phyloP scores from a whole-genome alignment of 1,284 basidiomycete species.

The Rhodotorula sp. region DNA sequence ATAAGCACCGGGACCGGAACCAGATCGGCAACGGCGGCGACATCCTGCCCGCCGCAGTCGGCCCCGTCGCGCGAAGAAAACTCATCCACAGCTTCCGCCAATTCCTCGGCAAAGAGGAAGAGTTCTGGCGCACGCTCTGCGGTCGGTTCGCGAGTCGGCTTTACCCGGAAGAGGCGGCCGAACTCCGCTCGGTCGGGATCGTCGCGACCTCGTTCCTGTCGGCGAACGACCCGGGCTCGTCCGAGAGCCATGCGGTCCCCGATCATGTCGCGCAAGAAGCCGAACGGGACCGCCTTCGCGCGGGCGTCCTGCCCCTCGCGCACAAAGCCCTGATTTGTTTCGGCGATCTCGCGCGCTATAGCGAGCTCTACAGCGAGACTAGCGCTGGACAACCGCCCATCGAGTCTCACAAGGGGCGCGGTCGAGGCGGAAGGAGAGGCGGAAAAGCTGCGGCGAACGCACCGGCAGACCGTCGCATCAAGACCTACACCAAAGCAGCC shows the following conservation, averaged over 20 bases:
- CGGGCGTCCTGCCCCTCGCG: conserved; percentile 60
- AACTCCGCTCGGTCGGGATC: conserved; percentile 62
- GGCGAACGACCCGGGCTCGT: conserved; percentile 44
- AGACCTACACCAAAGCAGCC: conserved; percentile 69
- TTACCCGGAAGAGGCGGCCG: conserved; percentile 54
- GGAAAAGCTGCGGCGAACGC: conserved; percentile 27
- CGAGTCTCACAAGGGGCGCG: not conserved
- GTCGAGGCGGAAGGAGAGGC: conserved; percentile 35
- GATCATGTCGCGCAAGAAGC: not conserved
- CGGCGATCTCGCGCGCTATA: conserved; percentile 89
- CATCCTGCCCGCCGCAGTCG: conserved; percentile 49
- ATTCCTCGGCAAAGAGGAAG: conserved; percentile 80
- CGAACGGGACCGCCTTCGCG: conserved; percentile 59
- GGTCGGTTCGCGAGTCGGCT: conserved; percentile 69
- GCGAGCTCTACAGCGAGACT: conserved; percentile 76
- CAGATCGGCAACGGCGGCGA: conserved; percentile 21
- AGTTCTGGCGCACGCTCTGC: conserved; percentile 78
- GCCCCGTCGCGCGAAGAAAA: conserved; percentile 62
- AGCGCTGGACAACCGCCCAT: not conserved
- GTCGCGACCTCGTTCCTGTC: conserved; percentile 54
- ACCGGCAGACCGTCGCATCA: conserved; percentile 13
- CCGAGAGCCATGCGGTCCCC: too few species aligned
- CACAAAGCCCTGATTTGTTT: conserved; percentile 87
- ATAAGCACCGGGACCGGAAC: conserved; percentile 7
- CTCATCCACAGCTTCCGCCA: conserved; percentile 80